Conservation (phyloP, 805 yeast genomes). For the Priceomyces haplophilus region DNA sequence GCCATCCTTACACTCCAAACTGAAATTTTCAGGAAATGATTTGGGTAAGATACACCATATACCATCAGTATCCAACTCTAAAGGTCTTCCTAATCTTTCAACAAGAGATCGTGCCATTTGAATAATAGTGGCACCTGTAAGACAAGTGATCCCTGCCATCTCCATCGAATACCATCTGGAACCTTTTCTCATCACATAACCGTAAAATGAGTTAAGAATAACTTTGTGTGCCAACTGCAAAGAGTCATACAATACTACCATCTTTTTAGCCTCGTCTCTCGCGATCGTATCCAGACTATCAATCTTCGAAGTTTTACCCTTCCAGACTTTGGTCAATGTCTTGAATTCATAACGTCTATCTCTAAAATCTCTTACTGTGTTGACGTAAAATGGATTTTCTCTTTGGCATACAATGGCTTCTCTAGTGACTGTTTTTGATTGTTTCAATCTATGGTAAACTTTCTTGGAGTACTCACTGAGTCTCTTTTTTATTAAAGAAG, state of each 20-base stretch:
- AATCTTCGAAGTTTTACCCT: conserved; percentile 65
- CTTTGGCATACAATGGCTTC: conserved; percentile 96
- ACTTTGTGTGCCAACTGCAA: conserved; percentile 96
- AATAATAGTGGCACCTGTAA: conserved; percentile 96
- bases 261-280: conserved; percentile 87
- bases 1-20: conserved; percentile 70
- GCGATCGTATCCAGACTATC: conserved; percentile 52
- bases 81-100: conserved; percentile 89
- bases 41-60: conserved; percentile 97
- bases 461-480: conserved; percentile 81
- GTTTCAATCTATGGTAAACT: conserved; percentile 76
- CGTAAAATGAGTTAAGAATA: conserved; percentile 92
- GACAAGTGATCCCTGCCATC: conserved; percentile 99
- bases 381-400: conserved; percentile 94
- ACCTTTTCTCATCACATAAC: conserved; percentile 98
- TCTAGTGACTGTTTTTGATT: conserved; percentile 78
- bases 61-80: conserved; percentile 98
- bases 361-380: conserved; percentile 91
- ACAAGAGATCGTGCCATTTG: conserved; percentile 94
- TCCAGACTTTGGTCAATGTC: conserved; percentile 92
- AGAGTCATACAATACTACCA: conserved; percentile 91
- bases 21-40: conserved; percentile 87
- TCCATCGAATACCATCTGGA: conserved; percentile 99
- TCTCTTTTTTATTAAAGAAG: conserved; percentile 67
- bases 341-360: conserved; percentile 96